Evolutionary conservation across 208 protist genomes (phyloP).

Genomic region (Trypanosomatidae sp.): DNA sequence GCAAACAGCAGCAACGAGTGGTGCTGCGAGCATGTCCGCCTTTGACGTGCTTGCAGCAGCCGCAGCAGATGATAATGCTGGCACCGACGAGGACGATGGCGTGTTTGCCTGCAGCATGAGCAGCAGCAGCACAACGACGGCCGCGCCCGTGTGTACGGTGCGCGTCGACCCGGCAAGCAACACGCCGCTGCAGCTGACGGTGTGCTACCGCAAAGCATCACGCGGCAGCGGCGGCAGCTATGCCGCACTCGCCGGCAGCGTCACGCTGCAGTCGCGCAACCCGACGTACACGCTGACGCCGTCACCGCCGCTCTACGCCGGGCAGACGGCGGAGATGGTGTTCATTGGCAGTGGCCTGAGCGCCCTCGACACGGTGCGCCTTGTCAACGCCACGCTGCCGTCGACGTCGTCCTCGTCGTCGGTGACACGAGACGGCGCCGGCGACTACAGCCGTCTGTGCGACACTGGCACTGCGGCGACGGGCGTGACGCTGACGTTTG

Average conservation of each 20-base stretch:
- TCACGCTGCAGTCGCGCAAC: slow-evolving; percentile 44
- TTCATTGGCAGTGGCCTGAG: slow-evolving; percentile 47
- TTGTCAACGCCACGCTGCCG: slow-evolving; percentile 25
- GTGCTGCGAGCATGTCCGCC: too few relatives aligned
- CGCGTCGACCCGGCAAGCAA: slow-evolving; percentile 46
- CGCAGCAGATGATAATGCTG: slow-evolving; percentile 15
- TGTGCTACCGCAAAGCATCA: slow-evolving; percentile 67
- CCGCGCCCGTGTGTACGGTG: slow-evolving; percentile 31
- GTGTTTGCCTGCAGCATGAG: slow-evolving; percentile 29
- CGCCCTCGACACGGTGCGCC: slow-evolving; percentile 23
- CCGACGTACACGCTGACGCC: slow-evolving; percentile 48
- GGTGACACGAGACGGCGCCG: background rate
- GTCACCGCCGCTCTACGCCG: slow-evolving; percentile 44
- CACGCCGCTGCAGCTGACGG: slow-evolving; percentile 18
- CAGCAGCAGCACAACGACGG: too few relatives aligned
- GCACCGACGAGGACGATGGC: background rate
- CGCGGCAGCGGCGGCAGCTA: slow-evolving; percentile 30
- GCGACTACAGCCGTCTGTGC: slow-evolving; percentile 1
- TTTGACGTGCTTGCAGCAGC: too few relatives aligned
- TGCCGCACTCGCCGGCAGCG: slow-evolving; percentile 24
- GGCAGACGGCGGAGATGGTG: slow-evolving; percentile 29
- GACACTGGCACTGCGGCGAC: background rate
- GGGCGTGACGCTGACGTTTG: slow-evolving; percentile 15
- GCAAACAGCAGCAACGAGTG: too few relatives aligned
- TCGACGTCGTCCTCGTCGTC: too few relatives aligned